Conservation (phyloP, 2,329 filamentous ascomycete genomes). For the Basipetospora chlamydospora region DNA sequence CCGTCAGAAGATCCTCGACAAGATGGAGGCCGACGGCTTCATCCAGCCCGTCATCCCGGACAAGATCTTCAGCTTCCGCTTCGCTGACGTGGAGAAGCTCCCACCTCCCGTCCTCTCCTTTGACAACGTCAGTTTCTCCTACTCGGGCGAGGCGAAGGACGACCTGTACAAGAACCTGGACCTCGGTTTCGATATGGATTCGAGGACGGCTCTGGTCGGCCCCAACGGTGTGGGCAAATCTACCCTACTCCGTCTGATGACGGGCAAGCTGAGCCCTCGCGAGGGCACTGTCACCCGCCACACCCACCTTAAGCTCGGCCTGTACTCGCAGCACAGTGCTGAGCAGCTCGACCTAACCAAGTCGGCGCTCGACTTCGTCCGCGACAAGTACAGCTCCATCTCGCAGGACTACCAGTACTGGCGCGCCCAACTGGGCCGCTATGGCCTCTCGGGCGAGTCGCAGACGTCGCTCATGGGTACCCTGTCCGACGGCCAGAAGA, state of each 20-base stretch:
- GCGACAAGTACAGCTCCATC: conserved; percentile 80
- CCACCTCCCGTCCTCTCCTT: conserved; percentile 92
- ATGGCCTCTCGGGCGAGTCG: conserved; percentile 81
- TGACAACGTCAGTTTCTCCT: conserved; percentile 95
- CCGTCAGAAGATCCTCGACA: conserved; percentile 98
- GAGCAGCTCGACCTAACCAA: conserved; percentile 98
- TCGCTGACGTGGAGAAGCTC: conserved; percentile 98
- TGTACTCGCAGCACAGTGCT: conserved; percentile 97
- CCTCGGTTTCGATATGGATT: conserved; percentile 99
- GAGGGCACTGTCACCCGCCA: conserved; percentile 72
- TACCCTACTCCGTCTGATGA: conserved; percentile 90
- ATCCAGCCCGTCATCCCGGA: conserved; percentile 82
- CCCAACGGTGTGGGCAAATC: conserved; percentile 99
- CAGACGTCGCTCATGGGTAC: conserved; percentile 98
- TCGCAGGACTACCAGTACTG: conserved; percentile 99
- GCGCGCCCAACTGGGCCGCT: conserved; percentile 91
- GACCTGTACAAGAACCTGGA: conserved; percentile 95
- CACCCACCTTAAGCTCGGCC: conserved; percentile 94
- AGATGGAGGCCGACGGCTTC: conserved; percentile 99
- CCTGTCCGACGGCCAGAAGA: conserved; percentile 93
- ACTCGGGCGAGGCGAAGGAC: conserved; percentile 78
- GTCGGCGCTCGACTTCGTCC: conserved; percentile 91
- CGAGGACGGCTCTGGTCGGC: conserved; percentile 86
- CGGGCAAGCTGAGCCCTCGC: conserved; percentile 80
- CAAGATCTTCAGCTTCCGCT: conserved; percentile 91